Base-by-base conservation (phyloP, 805 yeast species). In the Scheffersomyces stipitis region DNA sequence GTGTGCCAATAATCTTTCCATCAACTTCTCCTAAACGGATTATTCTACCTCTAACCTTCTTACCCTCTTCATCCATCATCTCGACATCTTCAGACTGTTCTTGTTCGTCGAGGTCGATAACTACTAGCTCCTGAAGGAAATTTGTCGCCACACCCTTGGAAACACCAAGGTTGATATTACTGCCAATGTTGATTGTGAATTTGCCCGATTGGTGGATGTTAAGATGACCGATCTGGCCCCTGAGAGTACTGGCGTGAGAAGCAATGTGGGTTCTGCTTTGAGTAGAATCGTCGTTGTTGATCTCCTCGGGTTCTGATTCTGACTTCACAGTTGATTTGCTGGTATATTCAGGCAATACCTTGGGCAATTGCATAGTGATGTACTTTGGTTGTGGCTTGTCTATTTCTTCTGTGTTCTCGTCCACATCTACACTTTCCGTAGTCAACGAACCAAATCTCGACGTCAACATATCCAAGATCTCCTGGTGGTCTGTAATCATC, bases 191-290 rank as follows among this genome's bases (percentile, higher is more conserved):
- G 58, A 90, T 74, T 3, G 95, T 73, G 15, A 88, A 58, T 54
- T 77, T 86, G 3, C 98, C 98, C 1, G 96, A 86, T 51, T 81
- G 77, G 58, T 90, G 96, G 31, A 82, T 69, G 37, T 91, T 76
- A 23, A 91, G 53, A 7, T 75, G 70, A 4, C 97, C 97, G 26
- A 88, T 71, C 37, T 69, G 69, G 1, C 96, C 96, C 7, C 45
- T 46, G 31, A 50, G 37, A 4, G 24, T 20, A 7, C 9, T 7
- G 9, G 7, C 24, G 24, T 10, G 24, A 10, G 24, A 20, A 7
- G 24, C 7, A 20, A 20, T 10, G 24, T 20, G 7, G 7, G 24
- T 20, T n/a, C n/a, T n/a, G n/a, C n/a, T n/a, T n/a, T n/a, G n/a
- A n/a, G n/a, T n/a, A n/a, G n/a, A n/a, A n/a, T n/a, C n/a, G n/a